Percentiles rank a stretch among this genome's conserved stretches.
These are phyloP conservation scores for Camelina laxa DNA, from an alignment of 345 rosid species.

Conservation along the genomic window DNA sequence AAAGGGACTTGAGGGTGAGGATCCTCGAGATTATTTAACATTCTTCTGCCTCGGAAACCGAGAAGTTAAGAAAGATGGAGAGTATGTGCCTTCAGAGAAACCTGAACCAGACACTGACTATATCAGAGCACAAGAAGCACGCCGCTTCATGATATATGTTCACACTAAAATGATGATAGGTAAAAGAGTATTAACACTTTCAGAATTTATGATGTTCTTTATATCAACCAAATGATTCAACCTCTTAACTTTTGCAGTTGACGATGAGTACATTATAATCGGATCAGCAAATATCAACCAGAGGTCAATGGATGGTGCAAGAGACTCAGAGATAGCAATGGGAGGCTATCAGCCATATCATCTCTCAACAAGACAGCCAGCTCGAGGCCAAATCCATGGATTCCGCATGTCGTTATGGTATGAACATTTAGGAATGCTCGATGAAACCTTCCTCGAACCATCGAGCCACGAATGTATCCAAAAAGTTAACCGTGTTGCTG, in stretches of 20 bases:
- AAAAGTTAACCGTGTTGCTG: conserved; percentile 81
- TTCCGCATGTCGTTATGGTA: conserved; percentile 97
- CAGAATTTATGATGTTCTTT: neutral
- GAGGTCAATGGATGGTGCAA: conserved; percentile 97
- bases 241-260: conserved; percentile 56
- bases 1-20: conserved; percentile 63
- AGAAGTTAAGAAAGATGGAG: conserved; percentile 85
- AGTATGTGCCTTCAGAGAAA: conserved; percentile 78
- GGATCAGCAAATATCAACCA: conserved; percentile 99
- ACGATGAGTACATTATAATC: conserved; percentile 92
- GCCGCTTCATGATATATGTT: conserved; percentile 98
- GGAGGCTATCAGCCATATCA: conserved; percentile 96
- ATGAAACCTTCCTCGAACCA: conserved; percentile 75
- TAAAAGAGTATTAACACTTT: conserved; percentile 33
- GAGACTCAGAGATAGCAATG: conserved; percentile 99
- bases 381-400: conserved; percentile 93
- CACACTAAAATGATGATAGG: conserved; percentile 99
- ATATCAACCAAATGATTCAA: conserved; percentile 6
- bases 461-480: conserved; percentile 66
- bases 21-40: conserved; percentile 87
- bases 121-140: conserved; percentile 84
- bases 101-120: conserved; percentile 92
- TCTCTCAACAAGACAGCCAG: conserved; percentile 71
- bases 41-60: conserved; percentile 96
- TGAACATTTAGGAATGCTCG: conserved; percentile 95